Conservation (phyloP, 768 basidiomycete genomes). For the Solioccasus polychromus region DNA sequence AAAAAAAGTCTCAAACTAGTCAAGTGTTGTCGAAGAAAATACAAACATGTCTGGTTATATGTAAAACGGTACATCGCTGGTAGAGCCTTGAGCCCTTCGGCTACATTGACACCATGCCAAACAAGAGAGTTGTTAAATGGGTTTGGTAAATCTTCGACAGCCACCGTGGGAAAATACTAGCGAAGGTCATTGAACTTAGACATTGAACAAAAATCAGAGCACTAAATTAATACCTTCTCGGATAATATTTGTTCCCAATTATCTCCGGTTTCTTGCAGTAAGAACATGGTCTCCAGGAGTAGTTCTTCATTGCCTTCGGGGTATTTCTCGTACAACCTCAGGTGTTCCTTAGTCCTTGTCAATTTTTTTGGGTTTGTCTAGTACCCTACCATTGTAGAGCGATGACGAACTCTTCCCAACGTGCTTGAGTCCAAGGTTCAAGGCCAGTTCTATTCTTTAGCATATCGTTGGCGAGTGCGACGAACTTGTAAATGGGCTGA, state of each 20-base stretch:
- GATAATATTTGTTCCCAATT: neutral
- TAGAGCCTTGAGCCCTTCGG: constrained; percentile 54
- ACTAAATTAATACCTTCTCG: neutral
- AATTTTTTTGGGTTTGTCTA: too few relatives aligned
- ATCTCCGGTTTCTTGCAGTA: neutral
- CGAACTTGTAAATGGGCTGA: constrained; percentile 42
- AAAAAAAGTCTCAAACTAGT: too few relatives aligned
- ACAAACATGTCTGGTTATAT: constrained; percentile 46
- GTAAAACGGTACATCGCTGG: constrained; percentile 54
- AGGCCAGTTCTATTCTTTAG: constrained; percentile 48
- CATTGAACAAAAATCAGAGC: too few relatives aligned
- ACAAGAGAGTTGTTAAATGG: constrained; percentile 43
- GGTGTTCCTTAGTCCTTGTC: neutral
- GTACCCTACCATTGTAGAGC: constrained; percentile 47
- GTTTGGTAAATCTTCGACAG: constrained; percentile 26
- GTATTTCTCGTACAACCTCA: constrained; percentile 3
- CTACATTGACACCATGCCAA: constrained; percentile 62
- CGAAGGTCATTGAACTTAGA: neutral
- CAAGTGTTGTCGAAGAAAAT: too few relatives aligned
- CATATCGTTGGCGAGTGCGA: constrained; percentile 52
- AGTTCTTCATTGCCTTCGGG: constrained; percentile 1
- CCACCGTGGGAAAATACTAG: constrained; percentile 1
- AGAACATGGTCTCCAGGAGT: neutral
- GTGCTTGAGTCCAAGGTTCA: constrained; percentile 51
- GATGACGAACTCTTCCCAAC: constrained; percentile 60